phyloP scores from a whole-genome alignment of 352 stramenopile species.

The Phytophthora nicotianae region DNA sequence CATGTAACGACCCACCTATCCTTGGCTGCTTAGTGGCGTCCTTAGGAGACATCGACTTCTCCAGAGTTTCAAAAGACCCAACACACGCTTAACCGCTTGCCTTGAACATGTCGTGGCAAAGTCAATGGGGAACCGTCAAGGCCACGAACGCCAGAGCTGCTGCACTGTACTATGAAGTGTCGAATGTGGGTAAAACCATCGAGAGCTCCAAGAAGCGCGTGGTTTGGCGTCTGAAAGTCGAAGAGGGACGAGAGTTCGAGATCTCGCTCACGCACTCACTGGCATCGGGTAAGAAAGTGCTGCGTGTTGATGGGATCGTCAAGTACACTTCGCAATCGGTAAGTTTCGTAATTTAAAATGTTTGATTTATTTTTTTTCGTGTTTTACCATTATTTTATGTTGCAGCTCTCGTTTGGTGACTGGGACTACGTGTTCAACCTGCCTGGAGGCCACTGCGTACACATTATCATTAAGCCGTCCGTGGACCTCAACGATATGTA shows the following conservation, averaged over 20 bases:
- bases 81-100: neutral
- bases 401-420: constrained; percentile 76
- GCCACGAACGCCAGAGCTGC: constrained; percentile 69
- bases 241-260: constrained; percentile 83
- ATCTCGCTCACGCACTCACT: constrained; percentile 86
- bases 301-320: constrained; percentile 81
- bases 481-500: constrained; percentile 90
- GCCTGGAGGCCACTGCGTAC: constrained; percentile 74
- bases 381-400: neutral
- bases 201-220: constrained; percentile 88
- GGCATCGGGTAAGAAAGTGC: constrained; percentile 80
- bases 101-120: constrained; percentile 66
- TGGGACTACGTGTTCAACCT: constrained; percentile 89
- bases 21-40: constrained; percentile 2
- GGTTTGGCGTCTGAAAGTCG: constrained; percentile 82
- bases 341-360: constrained; percentile 6
- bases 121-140: constrained; percentile 73
- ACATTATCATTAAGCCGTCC: constrained; percentile 87
- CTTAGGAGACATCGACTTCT: neutral
- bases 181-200: constrained; percentile 85
- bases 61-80: constrained; percentile 26
- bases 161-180: constrained; percentile 80
- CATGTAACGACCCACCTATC: constrained; percentile 15
- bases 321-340: constrained; percentile 80
- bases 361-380: neutral